A percentile compares a stretch with the other conserved stretches of the same genome.
phyloP scores from a whole-genome alignment of 371 early-diverging fungal species.

The Saksenaea vasiformis region DNA sequence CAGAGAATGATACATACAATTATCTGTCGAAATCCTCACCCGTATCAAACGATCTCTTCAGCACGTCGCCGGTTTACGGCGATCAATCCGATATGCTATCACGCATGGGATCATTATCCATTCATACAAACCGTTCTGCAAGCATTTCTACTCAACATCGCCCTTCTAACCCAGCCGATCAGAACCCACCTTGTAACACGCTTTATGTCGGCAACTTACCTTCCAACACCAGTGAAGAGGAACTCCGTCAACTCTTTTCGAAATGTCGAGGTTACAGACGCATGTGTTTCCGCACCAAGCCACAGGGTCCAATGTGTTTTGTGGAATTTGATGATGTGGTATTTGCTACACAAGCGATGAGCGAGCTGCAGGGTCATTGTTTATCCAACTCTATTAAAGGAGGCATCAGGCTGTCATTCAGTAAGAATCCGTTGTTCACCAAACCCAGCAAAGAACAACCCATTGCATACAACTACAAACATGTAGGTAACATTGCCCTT shows the following conservation, averaged over 20 bases:
- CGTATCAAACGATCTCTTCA: conserved; percentile 19
- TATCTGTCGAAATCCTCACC: conserved; percentile 26
- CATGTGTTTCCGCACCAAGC: conserved; percentile 77
- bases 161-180: conserved; percentile 66
- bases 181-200: conserved; percentile 93
- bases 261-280: conserved; percentile 78
- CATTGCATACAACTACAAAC: not conserved
- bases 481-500: not conserved
- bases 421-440: conserved; percentile 82
- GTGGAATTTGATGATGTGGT: conserved; percentile 85
- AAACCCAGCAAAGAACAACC: conserved; percentile 20
- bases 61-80: conserved; percentile 16
- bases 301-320: conserved; percentile 87
- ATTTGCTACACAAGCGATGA: conserved; percentile 80
- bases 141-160: conserved; percentile 18
- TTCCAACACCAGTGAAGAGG: conserved; percentile 76
- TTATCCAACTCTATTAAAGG: conserved; percentile 82
- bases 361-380: conserved; percentile 69
- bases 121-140: conserved; percentile 18
- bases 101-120: conserved; percentile 19
- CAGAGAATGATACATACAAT: conserved; percentile 9
- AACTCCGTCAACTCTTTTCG: conserved; percentile 75
- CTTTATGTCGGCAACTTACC: conserved; percentile 90
- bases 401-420: conserved; percentile 86
- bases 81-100: not conserved